Evolutionary conservation across 2,329 filamentous ascomycete genomes (phyloP).

Genomic region (Penicillium concentricum): DNA sequence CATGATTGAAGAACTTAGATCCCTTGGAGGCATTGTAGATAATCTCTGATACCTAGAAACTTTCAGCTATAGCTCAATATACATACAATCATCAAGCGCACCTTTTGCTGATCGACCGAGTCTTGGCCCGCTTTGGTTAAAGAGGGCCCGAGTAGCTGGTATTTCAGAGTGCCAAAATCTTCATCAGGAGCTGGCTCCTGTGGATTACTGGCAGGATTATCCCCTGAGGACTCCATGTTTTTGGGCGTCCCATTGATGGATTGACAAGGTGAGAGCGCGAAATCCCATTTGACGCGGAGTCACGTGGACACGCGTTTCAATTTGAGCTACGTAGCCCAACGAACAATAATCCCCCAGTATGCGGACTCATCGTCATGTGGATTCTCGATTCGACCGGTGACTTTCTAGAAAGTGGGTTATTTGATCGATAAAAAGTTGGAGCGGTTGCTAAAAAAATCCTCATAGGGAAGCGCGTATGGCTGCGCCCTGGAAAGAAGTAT

Average conservation of each 20-base stretch:
- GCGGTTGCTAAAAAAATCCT: conserved; percentile 13
- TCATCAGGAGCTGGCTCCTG: conserved; percentile 3
- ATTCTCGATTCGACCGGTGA: conserved; percentile 56
- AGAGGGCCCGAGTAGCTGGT: conserved; percentile 84
- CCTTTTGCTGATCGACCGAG: conserved; percentile 85
- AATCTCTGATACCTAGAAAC: conserved; percentile 75
- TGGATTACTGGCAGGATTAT: conserved; percentile 11
- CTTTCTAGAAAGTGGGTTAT: conserved; percentile 48
- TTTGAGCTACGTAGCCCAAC: conserved; percentile 7
- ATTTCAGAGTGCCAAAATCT: conserved; percentile 71
- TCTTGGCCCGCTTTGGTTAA: conserved; percentile 93
- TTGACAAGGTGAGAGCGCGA: conserved; percentile 7
- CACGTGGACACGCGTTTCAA: conserved; percentile 40
- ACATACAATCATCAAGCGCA: conserved; percentile 30
- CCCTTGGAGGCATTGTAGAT: conserved; percentile 97
- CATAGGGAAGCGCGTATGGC: conserved; percentile 72
- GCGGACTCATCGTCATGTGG: conserved; percentile 55
- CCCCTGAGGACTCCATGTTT: conserved; percentile 24
- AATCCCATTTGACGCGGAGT: conserved; percentile 23
- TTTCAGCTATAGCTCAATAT: conserved; percentile 4
- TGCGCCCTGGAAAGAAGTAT: conserved; percentile 80
- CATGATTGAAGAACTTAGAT: conserved; percentile 92
- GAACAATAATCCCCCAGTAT: conserved; percentile 13
- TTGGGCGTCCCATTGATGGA: conserved; percentile 11
- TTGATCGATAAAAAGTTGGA: conserved; percentile 26